A percentile compares a stretch with the other conserved stretches of the same genome.
phyloP scores from a whole-genome alignment of 2,329 filamentous ascomycete species.

The Didymella glomerata region DNA sequence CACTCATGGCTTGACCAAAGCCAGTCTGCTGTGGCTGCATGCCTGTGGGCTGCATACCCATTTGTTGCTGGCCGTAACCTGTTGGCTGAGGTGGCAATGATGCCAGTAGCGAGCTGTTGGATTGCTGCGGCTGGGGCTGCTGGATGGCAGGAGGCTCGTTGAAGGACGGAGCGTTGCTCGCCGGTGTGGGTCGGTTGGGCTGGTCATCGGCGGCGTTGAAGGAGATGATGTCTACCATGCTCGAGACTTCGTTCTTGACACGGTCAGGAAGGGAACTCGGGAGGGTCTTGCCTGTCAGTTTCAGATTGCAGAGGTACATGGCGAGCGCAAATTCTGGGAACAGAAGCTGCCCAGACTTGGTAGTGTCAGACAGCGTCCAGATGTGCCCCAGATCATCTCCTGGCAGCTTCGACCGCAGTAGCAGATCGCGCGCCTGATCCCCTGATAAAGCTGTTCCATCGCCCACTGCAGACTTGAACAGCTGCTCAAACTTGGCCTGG shows the following conservation, averaged over 20 bases:
- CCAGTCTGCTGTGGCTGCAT: slow-evolving; percentile 61
- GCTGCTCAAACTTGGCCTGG: slow-evolving; percentile 94
- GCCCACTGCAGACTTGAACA: slow-evolving; percentile 95
- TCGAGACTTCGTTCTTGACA: slow-evolving; percentile 95
- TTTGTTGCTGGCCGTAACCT: slow-evolving; percentile 69
- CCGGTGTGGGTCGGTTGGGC: slow-evolving; percentile 58
- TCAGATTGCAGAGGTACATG: slow-evolving; percentile 98
- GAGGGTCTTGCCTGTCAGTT: slow-evolving; percentile 83
- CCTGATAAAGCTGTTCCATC: slow-evolving; percentile 84
- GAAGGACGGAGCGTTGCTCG: slow-evolving; percentile 76
- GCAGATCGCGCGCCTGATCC: slow-evolving; percentile 88
- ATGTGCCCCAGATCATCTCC: slow-evolving; percentile 91
- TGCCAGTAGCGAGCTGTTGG: slow-evolving; percentile 69
- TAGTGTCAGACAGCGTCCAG: slow-evolving; percentile 95
- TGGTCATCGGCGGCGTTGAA: slow-evolving; percentile 86
- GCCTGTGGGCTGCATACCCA: slow-evolving; percentile 40
- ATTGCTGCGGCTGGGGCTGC: slow-evolving; percentile 69
- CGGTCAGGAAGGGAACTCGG: slow-evolving; percentile 80
- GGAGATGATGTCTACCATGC: slow-evolving; percentile 99
- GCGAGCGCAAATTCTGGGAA: slow-evolving; percentile 97
- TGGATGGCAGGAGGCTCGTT: slow-evolving; percentile 64
- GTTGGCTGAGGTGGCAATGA: slow-evolving; percentile 63
- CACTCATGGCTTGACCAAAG: slow-evolving; percentile 72
- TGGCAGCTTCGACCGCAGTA: slow-evolving; percentile 86
- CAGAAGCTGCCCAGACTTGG: slow-evolving; percentile 92